These are phyloP conservation scores for Passalora sequoiae DNA, from an alignment of 2,329 filamentous ascomycete genomes.

Conservation along the genomic window DNA sequence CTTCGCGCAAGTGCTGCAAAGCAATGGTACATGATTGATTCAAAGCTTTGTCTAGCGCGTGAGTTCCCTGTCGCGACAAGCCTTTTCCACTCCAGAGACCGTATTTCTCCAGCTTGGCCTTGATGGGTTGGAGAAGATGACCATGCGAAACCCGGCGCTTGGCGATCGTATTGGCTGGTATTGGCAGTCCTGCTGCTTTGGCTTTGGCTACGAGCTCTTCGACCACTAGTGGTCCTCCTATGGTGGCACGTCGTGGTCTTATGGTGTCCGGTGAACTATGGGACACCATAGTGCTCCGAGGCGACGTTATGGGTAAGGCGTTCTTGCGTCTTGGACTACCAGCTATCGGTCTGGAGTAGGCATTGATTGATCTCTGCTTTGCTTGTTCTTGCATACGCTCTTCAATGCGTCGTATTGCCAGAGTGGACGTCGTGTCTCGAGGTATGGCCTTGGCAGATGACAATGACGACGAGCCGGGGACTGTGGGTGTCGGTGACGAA, in stretches of 20 bases:
- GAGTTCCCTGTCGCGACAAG: neutral
- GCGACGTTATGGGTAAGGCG: neutral
- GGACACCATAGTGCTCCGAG: too few species aligned
- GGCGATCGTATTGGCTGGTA: conserved; percentile 17
- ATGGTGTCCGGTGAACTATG: neutral
- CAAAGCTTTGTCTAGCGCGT: conserved; percentile 3
- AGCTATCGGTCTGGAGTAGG: neutral
- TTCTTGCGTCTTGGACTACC: neutral
- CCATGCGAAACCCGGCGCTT: conserved; percentile 21
- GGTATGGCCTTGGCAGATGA: too few species aligned
- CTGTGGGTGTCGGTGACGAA: too few species aligned
- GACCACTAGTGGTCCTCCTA: conserved; percentile 7
- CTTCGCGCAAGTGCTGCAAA: conserved; percentile 4
- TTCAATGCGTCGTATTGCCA: too few species aligned
- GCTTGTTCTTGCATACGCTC: too few species aligned
- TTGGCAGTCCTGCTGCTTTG: conserved; percentile 16
- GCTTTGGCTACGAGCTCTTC: conserved; percentile 14
- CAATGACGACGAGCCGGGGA: too few species aligned
- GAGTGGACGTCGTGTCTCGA: too few species aligned
- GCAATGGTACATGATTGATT: conserved; percentile 4
- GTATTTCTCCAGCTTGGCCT: conserved; percentile 18
- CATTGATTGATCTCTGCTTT: too few species aligned
- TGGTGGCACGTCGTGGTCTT: conserved; percentile 7
- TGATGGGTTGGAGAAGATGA: conserved; percentile 22
- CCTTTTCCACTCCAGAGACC: conserved; percentile 12